Percentiles rank a stretch among this genome's conserved stretches.
Evolutionary conservation across 345 rosid genomes (phyloP).

Genomic region (Eucalyptus sideroxylon): DNA sequence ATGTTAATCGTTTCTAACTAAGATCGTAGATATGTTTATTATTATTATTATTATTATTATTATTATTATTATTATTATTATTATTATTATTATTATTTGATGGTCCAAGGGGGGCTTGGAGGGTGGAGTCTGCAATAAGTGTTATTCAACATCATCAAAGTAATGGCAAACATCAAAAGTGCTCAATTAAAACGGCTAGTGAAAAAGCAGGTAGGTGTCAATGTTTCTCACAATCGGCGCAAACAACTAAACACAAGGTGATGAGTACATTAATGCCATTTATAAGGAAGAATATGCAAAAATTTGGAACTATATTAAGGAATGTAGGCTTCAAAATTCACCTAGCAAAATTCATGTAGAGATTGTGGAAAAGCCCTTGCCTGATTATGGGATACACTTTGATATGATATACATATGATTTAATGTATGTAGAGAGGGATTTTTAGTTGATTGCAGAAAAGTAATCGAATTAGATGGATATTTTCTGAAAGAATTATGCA

Average conservation of each 20-base stretch:
- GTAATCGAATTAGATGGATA: background rate
- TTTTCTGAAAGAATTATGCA: background rate
- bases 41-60: background rate
- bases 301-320: background rate
- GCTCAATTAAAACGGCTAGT: accelerated
- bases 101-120: accelerated
- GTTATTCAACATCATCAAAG: background rate
- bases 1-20: background rate
- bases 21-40: background rate
- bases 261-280: background rate
- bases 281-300: background rate
- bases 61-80: background rate
- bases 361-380: background rate
- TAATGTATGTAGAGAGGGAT: background rate
- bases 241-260: background rate
- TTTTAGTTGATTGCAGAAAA: background rate
- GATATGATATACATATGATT: background rate
- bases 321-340: background rate
- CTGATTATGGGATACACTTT: background rate
- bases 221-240: background rate
- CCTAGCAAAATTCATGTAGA: background rate
- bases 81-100: background rate
- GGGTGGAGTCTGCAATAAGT: background rate
- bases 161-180: background rate
- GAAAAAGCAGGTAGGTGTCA: background rate